Conservation (phyloP, 2,329 filamentous ascomycete species). For the Aspergillus sp. region DNA sequence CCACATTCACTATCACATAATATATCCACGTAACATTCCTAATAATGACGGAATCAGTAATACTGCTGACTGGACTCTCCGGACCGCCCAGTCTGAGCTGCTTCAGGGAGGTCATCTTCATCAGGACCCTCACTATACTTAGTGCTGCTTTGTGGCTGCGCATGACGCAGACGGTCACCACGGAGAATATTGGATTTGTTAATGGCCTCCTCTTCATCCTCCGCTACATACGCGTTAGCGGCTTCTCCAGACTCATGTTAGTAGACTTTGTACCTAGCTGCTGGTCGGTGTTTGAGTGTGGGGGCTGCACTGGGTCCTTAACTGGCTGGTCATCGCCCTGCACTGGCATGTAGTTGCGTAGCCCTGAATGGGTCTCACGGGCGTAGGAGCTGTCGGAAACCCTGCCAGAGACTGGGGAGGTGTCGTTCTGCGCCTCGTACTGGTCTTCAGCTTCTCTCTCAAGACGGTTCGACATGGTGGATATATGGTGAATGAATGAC, state of each 20-base stretch:
- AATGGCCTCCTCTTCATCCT: conserved; percentile 19
- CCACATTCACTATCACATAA: too few relatives aligned
- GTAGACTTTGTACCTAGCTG: conserved; percentile 20
- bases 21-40: too few relatives aligned
- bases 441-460: conserved; percentile 23
- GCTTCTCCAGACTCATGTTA: not conserved
- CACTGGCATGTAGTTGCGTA: conserved; percentile 16
- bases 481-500: too few relatives aligned
- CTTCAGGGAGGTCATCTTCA: conserved; percentile 18
- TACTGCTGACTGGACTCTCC: conserved; percentile 2
- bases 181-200: conserved; percentile 16
- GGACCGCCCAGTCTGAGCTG: not conserved
- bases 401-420: conserved; percentile 16
- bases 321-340: conserved; percentile 16
- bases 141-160: conserved; percentile 15
- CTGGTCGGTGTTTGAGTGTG: conserved; percentile 20
- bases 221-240: too few relatives aligned
- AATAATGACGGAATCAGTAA: too few relatives aligned
- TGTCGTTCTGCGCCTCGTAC: conserved; percentile 24
- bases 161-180: conserved; percentile 19
- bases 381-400: conserved; percentile 19
- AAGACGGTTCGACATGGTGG: conserved; percentile 16
- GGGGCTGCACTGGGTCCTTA: conserved; percentile 25
- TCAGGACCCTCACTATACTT: conserved; percentile 18
- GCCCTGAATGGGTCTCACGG: conserved; percentile 11